phyloP scores from a whole-genome alignment of 352 stramenopile genomes.

The Phytophthora vignae region DNA sequence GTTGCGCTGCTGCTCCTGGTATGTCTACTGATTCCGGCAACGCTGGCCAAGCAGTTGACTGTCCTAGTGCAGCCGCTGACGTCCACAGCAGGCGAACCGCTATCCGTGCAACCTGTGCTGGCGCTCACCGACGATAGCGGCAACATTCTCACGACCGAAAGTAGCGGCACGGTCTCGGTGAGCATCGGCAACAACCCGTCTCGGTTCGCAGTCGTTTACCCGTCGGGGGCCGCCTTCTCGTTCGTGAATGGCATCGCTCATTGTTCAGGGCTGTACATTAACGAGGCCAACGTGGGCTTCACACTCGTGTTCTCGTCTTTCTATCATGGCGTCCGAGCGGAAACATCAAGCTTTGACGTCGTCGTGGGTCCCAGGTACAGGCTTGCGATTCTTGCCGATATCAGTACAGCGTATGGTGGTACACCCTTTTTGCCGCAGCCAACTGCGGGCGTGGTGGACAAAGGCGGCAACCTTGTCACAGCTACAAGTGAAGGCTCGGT shows the following conservation, averaged over 20 bases:
- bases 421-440: constrained; percentile 82
- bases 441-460: constrained; percentile 78
- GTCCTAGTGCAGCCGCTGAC: constrained; percentile 76
- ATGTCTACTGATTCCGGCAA: constrained; percentile 5
- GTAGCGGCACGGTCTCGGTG: constrained; percentile 58
- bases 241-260: constrained; percentile 82
- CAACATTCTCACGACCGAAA: constrained; percentile 77
- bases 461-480: constrained; percentile 73
- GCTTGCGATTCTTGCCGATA: constrained; percentile 72
- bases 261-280: constrained; percentile 78
- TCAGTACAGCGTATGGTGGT: constrained; percentile 83
- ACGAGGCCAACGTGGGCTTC: constrained; percentile 67
- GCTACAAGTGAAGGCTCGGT: constrained; percentile 56
- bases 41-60: constrained; percentile 47
- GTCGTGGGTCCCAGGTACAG: constrained; percentile 64
- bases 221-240: constrained; percentile 54
- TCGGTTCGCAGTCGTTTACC: constrained; percentile 60
- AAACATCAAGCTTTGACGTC: constrained; percentile 79
- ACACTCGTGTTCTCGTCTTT: constrained; percentile 75
- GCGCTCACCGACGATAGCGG: constrained; percentile 79
- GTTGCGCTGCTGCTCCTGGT: constrained; percentile 14
- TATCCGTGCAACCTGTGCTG: constrained; percentile 70
- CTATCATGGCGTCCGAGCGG: constrained; percentile 71
- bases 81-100: constrained; percentile 65
- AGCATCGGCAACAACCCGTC: constrained; percentile 63